phyloP scores from a whole-genome alignment of 1,284 basidiomycete genomes.

The Agaricales sp. region DNA sequence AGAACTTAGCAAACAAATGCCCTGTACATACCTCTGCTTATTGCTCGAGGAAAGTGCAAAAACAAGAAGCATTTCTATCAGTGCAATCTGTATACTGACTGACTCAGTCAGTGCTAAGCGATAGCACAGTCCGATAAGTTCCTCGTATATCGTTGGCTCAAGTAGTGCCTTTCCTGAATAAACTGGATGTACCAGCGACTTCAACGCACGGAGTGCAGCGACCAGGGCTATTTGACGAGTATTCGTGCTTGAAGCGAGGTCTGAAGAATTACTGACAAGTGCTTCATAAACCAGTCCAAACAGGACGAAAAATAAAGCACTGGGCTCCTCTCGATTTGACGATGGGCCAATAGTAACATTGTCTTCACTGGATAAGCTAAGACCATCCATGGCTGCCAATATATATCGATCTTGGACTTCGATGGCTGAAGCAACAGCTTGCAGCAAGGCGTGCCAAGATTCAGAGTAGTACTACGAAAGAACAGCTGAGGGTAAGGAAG shows the following conservation, averaged over 20 bases:
- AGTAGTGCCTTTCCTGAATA: conserved; percentile 77
- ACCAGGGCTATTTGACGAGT: conserved; percentile 39
- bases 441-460: conserved; percentile 78
- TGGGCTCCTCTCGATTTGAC: conserved; percentile 56
- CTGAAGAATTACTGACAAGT: conserved; percentile 58
- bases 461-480: conserved; percentile 74
- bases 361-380: conserved; percentile 25
- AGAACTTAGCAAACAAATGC: neutral
- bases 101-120: conserved; percentile 85
- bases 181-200: conserved; percentile 67
- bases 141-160: conserved; percentile 79
- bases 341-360: conserved; percentile 16
- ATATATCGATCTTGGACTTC: conserved; percentile 59
- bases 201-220: conserved; percentile 75
- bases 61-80: conserved; percentile 64
- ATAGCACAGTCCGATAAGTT: conserved; percentile 83
- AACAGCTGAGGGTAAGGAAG: conserved; percentile 1
- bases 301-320: conserved; percentile 78
- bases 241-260: conserved; percentile 33
- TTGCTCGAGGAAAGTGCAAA: conserved; percentile 35
- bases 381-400: conserved; percentile 76
- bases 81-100: conserved; percentile 60
- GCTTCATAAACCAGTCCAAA: conserved; percentile 94
- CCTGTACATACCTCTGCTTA: neutral
- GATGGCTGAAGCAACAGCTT: conserved; percentile 82